Conservation (phyloP, 2,329 filamentous ascomycete species). For the Arthrobotrys sphaeroides region DNA sequence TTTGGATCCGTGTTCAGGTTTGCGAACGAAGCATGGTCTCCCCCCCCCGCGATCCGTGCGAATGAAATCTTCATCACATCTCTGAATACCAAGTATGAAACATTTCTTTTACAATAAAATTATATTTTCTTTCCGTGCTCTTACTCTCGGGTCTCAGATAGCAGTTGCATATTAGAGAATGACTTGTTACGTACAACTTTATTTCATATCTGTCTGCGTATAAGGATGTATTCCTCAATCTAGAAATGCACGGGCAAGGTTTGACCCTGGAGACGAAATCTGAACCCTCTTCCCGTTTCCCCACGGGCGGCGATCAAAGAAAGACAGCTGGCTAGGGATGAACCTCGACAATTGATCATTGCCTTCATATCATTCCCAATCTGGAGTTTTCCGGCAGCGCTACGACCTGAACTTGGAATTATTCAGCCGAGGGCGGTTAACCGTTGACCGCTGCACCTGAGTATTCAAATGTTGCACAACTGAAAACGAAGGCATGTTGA, state of each 20-base stretch:
- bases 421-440: slow-evolving; percentile 13
- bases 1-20: not conserved
- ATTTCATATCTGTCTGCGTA: not conserved
- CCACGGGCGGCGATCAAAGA: slow-evolving; percentile 18
- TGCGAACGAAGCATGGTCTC: not conserved
- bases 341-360: not conserved
- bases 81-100: not conserved
- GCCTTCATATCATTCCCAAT: too few species aligned
- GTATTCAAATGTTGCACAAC: slow-evolving; percentile 9
- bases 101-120: not conserved
- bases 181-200: not conserved
- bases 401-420: slow-evolving; percentile 32
- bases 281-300: slow-evolving; percentile 21
- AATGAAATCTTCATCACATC: slow-evolving; percentile 12
- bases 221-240: not conserved
- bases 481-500: not conserved
- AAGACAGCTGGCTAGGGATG: not conserved
- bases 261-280: not conserved
- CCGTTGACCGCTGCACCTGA: not conserved
- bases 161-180: not conserved
- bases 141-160: slow-evolving; percentile 3
- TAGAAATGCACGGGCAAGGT: slow-evolving; percentile 22
- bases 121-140: not conserved
- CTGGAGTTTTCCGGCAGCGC: slow-evolving; percentile 12
- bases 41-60: slow-evolving; percentile 45